Evolutionary conservation across 257 asterid species (phyloP).

Genomic region (Ilex aquifolium): DNA sequence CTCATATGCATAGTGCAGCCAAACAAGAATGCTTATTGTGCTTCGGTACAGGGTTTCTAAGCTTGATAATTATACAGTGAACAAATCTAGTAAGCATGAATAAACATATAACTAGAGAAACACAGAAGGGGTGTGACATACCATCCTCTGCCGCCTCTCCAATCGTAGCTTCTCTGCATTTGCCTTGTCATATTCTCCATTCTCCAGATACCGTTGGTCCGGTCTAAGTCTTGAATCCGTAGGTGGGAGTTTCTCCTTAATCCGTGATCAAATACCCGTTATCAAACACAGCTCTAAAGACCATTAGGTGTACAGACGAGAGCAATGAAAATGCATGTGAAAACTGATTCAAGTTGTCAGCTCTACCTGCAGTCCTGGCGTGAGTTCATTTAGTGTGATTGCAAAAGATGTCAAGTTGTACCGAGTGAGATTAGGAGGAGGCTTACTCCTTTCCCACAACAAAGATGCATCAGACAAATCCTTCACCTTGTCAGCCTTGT

Average conservation of each 20-base stretch:
- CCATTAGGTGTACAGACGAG: slow-evolving; percentile 21
- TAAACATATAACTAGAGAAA: not conserved
- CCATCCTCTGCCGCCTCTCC: slow-evolving; percentile 91
- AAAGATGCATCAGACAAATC: slow-evolving; percentile 47
- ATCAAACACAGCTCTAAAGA: slow-evolving; percentile 46
- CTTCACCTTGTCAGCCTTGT: slow-evolving; percentile 46
- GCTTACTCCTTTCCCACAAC: slow-evolving; percentile 67
- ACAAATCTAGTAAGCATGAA: not conserved
- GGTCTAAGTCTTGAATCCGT: slow-evolving; percentile 96
- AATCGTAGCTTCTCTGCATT: slow-evolving; percentile 78
- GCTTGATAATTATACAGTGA: no score
- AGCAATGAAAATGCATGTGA: slow-evolving; percentile 10
- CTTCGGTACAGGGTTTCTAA: no score
- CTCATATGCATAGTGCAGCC: no score
- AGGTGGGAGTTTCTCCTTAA: slow-evolving; percentile 95
- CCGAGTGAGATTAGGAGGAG: slow-evolving; percentile 56
- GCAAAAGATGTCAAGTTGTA: slow-evolving; percentile 83
- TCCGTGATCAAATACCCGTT: slow-evolving; percentile 38
- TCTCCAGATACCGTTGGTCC: slow-evolving; percentile 83
- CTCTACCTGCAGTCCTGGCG: slow-evolving; percentile 77
- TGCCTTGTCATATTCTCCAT: slow-evolving; percentile 87
- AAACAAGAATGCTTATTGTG: not conserved
- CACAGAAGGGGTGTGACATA: slow-evolving; percentile 13
- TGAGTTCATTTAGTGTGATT: slow-evolving; percentile 76
- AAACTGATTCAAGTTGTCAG: slow-evolving; percentile 8